Conservation (phyloP, 352 stramenopile genomes). For the Globisporangium cylindrosporum region DNA sequence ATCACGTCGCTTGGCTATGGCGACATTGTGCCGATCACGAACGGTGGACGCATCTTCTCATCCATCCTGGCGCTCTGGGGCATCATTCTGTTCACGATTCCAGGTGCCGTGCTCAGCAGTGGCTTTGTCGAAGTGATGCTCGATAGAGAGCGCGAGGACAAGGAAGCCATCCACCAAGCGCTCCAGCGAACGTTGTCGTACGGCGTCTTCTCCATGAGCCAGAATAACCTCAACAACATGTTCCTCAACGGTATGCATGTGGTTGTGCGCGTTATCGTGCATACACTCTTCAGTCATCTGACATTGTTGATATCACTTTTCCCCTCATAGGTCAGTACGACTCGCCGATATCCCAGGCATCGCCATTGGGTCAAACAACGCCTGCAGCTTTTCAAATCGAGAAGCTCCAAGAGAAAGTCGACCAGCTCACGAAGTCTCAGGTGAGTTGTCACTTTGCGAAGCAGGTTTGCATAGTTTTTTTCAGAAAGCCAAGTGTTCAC, state of each 20-base stretch:
- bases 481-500: neutral
- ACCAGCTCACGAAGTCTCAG: slow-evolving; percentile 52
- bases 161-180: slow-evolving; percentile 47
- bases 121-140: slow-evolving; percentile 86
- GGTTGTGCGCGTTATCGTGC: neutral
- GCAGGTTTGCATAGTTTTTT: neutral
- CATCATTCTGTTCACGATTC: slow-evolving; percentile 87
- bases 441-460: slow-evolving; percentile 18
- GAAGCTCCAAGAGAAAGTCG: slow-evolving; percentile 51
- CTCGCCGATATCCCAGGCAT: slow-evolving; percentile 29
- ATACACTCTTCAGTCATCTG: too few species aligned
- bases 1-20: slow-evolving; percentile 87
- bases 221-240: slow-evolving; percentile 36
- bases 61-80: slow-evolving; percentile 76
- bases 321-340: slow-evolving; percentile 22
- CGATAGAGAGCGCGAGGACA: slow-evolving; percentile 65
- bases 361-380: slow-evolving; percentile 24
- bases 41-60: slow-evolving; percentile 62
- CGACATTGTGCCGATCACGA: slow-evolving; percentile 79
- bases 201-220: slow-evolving; percentile 38
- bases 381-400: slow-evolving; percentile 21
- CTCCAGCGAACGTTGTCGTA: slow-evolving; percentile 50
- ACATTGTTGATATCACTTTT: too few species aligned
- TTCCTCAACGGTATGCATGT: slow-evolving; percentile 21
- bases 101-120: slow-evolving; percentile 72